Base-by-base conservation (phyloP, 495 filamentous ascomycete species). In the Cryomyces antarcticus region DNA sequence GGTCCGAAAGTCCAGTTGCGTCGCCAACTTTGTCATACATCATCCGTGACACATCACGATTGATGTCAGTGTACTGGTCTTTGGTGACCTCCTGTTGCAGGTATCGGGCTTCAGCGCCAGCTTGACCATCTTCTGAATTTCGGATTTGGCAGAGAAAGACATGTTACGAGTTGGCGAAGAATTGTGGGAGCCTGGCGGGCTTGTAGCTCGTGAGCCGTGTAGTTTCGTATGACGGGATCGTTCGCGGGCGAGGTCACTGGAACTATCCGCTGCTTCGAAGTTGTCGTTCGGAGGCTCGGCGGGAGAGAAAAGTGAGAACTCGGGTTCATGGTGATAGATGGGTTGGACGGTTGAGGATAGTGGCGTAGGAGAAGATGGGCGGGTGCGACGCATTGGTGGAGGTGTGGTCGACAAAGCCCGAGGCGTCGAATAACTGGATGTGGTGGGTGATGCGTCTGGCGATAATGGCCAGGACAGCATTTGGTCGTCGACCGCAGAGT, bases 1-100 rank as follows among this genome's bases (percentile, higher is more conserved):
- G 46, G 7, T 71, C 63, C 30, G 73, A 68, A 7, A 79, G 56
- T 3, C 62, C 58, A n/a, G 69, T 65, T 0, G 66, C 64, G 38
- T 78, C 74, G 5, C 70, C 72, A 10, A 87, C 73, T 33, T 74
- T 72, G 34, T 92, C 80, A 55, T 95, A 95, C n/a, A 95, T 62
- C 60, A 72, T 77, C 12, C 81, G 72, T 10, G 80, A 89, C 28
- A 93, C 73, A 31, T 73, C 77, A 38, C 83, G 74, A 56, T 93
- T 93, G 61, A 93, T 86, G 38, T 77, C 72, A 5, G 78, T 86
- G 61, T 82, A 95, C 56, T 93, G 78, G 35, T 92, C 78, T 50
- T 82, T 77, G 30, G 75, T 77, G 7, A 94, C 63, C 37, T 73
- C 63, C 43, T 74, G 74, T 29, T 64, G 64, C 9, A 73, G 71